Evolutionary conservation across 1,284 basidiomycete genomes (phyloP).

Genomic region (Leccinum holopus): DNA sequence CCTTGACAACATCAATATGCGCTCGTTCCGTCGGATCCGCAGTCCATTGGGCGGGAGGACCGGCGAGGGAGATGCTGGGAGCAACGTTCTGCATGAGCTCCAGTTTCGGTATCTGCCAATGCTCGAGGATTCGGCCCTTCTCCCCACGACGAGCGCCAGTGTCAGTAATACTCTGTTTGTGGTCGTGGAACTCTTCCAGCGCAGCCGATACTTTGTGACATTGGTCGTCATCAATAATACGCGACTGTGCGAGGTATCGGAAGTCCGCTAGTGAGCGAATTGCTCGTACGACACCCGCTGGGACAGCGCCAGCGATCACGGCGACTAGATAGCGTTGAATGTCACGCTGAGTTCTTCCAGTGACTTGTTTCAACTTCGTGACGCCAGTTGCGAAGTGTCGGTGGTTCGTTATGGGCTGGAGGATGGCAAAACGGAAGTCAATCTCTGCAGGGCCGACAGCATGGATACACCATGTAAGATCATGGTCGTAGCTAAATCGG

Average conservation of each 20-base stretch:
- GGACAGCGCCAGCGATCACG: not conserved
- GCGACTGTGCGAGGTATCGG: not conserved
- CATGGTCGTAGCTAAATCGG: not conserved
- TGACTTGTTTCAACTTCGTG: not conserved
- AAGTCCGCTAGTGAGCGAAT: not conserved
- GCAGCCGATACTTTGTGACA: not conserved
- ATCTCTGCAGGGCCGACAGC: not conserved
- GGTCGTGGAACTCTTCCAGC: not conserved
- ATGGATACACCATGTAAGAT: not conserved
- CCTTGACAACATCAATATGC: not conserved
- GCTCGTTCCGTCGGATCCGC: not conserved
- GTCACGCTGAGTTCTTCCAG: not conserved
- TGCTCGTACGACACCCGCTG: not conserved
- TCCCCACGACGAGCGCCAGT: not conserved
- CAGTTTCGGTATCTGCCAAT: not conserved
- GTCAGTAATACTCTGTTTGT: not conserved
- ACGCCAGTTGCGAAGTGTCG: not conserved
- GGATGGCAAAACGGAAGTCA: not conserved
- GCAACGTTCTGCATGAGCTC: not conserved
- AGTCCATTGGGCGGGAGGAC: not conserved
- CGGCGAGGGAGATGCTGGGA: not conserved
- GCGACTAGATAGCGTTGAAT: not conserved
- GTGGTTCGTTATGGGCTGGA: not conserved
- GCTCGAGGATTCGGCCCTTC: not conserved
- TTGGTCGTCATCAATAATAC: not conserved